Evolutionary conservation across 192 early-diverging fungal species (phyloP).

Genomic region (Allomyces macrogynus): DNA sequence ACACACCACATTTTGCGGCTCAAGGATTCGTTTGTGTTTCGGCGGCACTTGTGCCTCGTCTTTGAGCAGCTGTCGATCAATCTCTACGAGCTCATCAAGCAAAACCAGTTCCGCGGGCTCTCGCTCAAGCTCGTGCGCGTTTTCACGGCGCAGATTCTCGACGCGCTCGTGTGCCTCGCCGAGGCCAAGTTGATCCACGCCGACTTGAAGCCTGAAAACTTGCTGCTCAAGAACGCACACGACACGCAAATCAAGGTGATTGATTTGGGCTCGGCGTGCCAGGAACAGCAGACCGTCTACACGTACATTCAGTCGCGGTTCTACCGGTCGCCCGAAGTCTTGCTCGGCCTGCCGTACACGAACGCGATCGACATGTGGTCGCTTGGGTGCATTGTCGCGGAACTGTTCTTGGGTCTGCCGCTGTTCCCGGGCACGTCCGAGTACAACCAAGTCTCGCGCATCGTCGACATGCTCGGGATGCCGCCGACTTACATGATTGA

Average conservation of each 20-base stretch:
- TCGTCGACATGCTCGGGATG: slow-evolving; percentile 78
- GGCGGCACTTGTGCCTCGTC: slow-evolving; percentile 83
- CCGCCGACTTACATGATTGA: slow-evolving; percentile 87
- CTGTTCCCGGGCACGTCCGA: slow-evolving; percentile 90
- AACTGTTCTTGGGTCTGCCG: slow-evolving; percentile 85
- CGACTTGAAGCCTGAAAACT: slow-evolving; percentile 97
- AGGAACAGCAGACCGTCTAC: slow-evolving; percentile 83
- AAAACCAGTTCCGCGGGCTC: slow-evolving; percentile 87
- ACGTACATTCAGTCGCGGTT: slow-evolving; percentile 98
- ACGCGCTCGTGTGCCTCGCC: slow-evolving; percentile 67
- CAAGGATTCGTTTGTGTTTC: slow-evolving; percentile 80
- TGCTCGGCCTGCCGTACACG: slow-evolving; percentile 82
- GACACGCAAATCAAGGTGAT: slow-evolving; percentile 65
- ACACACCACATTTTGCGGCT: slow-evolving; percentile 77
- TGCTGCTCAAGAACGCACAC: slow-evolving; percentile 65
- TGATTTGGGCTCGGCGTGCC: slow-evolving; percentile 96
- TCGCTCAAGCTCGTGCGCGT: slow-evolving; percentile 83
- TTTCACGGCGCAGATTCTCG: slow-evolving; percentile 81
- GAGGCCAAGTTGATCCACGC: slow-evolving; percentile 87
- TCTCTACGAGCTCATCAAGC: slow-evolving; percentile 93
- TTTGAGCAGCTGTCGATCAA: slow-evolving; percentile 95
- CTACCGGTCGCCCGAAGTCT: slow-evolving; percentile 87
- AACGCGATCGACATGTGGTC: slow-evolving; percentile 98
- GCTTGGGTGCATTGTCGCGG: slow-evolving; percentile 89
- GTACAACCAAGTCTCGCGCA: slow-evolving; percentile 85